A percentile compares a stretch with the other conserved stretches of the same genome.
These are phyloP conservation scores for Rhipidocladum racemiflorum DNA, from an alignment of 176 grass and related monocot species.

Conservation along the genomic window DNA sequence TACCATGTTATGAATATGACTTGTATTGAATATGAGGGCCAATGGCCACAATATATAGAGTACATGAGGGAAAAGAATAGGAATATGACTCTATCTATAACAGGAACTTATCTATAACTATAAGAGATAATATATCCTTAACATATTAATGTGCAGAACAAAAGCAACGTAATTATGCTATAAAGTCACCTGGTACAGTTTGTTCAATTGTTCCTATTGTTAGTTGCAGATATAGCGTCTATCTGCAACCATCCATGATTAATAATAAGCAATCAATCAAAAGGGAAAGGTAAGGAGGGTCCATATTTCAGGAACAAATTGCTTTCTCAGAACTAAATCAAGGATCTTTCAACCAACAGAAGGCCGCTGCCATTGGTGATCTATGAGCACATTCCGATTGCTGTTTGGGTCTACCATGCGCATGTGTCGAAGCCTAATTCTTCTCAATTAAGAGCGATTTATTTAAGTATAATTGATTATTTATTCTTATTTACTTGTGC, in stretches of 20 bases:
- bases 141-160: not conserved
- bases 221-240: not conserved
- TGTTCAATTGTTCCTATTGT: not conserved
- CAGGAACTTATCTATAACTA: too few relatives aligned
- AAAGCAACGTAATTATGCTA: not conserved
- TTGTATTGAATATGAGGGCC: too few relatives aligned
- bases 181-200: not conserved
- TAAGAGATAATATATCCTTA: too few relatives aligned
- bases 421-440: not conserved
- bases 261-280: not conserved
- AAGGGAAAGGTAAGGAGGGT: not conserved
- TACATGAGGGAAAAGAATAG: too few relatives aligned
- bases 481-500: too few relatives aligned
- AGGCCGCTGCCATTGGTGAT: not conserved
- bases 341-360: constrained; percentile 4
- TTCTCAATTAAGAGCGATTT: not conserved
- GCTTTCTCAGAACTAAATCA: constrained; percentile 17
- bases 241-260: not conserved
- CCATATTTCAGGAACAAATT: constrained; percentile 12
- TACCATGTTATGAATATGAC: too few relatives aligned
- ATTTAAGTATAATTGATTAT: too few relatives aligned
- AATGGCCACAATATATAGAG: too few relatives aligned
- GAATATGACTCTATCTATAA: too few relatives aligned
- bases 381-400: not conserved
- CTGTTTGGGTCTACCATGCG: not conserved